Evolutionary conservation across 2,329 filamentous ascomycete genomes (phyloP).

Genomic region (Trichoderma koningiopsis): DNA sequence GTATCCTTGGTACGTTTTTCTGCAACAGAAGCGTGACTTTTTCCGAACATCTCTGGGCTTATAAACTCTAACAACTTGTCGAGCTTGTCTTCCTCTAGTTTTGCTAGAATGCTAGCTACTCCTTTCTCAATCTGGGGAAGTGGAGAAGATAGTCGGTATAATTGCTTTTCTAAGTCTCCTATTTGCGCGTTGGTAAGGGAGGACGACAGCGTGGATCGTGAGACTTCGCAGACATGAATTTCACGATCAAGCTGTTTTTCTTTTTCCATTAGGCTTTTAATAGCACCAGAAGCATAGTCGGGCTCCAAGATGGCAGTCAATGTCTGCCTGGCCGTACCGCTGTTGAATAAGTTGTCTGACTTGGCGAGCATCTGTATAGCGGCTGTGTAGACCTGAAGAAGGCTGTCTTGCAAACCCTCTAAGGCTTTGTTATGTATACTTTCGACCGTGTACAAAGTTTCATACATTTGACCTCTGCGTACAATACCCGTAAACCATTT

Average conservation of each 20-base stretch:
- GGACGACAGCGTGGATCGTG: not conserved
- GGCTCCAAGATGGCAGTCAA: not conserved
- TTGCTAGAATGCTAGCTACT: not conserved
- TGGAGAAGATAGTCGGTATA: not conserved
- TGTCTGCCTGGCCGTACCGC: not conserved
- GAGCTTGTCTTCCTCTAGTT: not conserved
- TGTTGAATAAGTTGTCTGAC: not conserved
- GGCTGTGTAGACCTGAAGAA: not conserved
- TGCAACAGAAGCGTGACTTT: not conserved
- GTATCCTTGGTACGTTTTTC: not conserved
- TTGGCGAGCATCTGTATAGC: not conserved
- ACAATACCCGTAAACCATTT: conserved; percentile 15
- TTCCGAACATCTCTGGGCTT: conserved; percentile 2
- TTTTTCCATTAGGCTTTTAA: not conserved
- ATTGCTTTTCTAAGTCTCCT: not conserved
- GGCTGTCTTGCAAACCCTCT: not conserved
- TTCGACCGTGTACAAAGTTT: not conserved
- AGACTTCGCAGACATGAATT: not conserved
- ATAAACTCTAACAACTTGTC: not conserved
- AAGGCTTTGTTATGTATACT: not conserved
- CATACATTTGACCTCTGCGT: conserved; percentile 13
- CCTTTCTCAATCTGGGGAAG: not conserved
- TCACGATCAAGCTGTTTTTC: not conserved
- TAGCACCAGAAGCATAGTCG: not conserved
- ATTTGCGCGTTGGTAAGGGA: not conserved